Base-by-base conservation (phyloP, 2,329 filamentous ascomycete genomes). In the Monosporascus sp. region DNA sequence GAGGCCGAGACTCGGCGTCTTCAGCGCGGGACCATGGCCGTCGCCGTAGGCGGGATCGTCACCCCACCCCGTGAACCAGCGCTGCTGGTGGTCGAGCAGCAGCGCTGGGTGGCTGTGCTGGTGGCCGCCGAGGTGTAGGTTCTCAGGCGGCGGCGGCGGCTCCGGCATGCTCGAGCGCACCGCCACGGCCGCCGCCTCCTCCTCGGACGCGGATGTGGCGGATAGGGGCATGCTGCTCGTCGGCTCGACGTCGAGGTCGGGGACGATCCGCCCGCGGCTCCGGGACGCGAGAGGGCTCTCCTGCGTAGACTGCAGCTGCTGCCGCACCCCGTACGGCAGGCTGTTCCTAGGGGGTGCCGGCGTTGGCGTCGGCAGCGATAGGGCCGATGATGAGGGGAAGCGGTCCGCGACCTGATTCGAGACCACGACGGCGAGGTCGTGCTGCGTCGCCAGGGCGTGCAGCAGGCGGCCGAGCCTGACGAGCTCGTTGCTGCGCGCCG, bases 51-150 rank as follows among this genome's bases (percentile, higher is more conserved):
- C 64, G 26, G 78, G 74, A 52, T 85, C 78, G 68, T 96, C 89
- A 22, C 93, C 91, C 93, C 94, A 97, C 58, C 94, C 92, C 4
- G 92, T 95, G 72, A 97, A 96, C 83, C 92, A 97, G 44, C 89
- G 82, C 69, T 97, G 91, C 71, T 97, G 93, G 70, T 97, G 89
- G 62, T 95, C 87, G 8, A 97, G 81, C 35, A 83, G 80, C 38
- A 97, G 77, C 0, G 86, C 82, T 14, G 78, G 70, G 31, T 35
- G 31, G 4, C 11, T 35, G 9, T 35, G 31, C 31, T 35, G 31
- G 9, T 35, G 0, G 73, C 73, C 1, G 69, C 64, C 15, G 70
- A 67, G 2, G 68, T 67, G 3, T 63, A 65, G 58, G 55, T 68
- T 60, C 28, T 65, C 63, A 24, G 63, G 63, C 6, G 64, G 60